Evolutionary conservation across 345 rosid species (phyloP), one percentile per base, ranked within the genome.

Genomic region (Noccaea bulbosa): DNA sequence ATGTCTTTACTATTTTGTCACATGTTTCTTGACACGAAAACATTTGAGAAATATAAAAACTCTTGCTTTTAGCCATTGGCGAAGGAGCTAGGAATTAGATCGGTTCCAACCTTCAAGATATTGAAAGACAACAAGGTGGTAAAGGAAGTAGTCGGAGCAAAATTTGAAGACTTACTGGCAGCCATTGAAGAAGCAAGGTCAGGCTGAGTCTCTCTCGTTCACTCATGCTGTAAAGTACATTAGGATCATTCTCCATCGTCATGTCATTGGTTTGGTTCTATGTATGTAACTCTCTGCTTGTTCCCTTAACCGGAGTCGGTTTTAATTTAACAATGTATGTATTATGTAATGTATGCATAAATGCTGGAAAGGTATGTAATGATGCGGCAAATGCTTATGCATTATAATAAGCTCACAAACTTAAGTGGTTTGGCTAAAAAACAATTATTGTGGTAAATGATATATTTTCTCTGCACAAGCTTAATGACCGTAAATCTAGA

Each of bases 31-130:
- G 7, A 4, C 24, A 20, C 10, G 8, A 46, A 39, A 6, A n/a
- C 22, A 3, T 22, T 27, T 57, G 24, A 7, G 65, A 40, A 8
- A 0, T 16, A 41, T 11, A 39, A 35, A 14, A 35, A 56, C 34
- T 58, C 59, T 70, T 74, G 65, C 51, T 49, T 80, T 81, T 85
- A 93, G 98, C 76, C 91, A 54, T 68, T 93, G 89, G 98, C 98
- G 0, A 88, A 84, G 80, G 98, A 93, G 89, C 88, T 93, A 12
- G 97, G 97, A 30, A 83, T 90, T 63, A 86, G 72, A 76, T 94
- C 82, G 69, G 98, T 86, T 64, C 98, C 98, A 8, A 93, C 97
- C 0, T 93, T 93, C 75, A 93, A 93, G 85, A 83, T 93, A 56
- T 86, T 93, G 43, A 93, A 87, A 79, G 84, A 81, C 49, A 81